phyloP scores from a whole-genome alignment of 148 eudicot species.

The Amaranthus hypochondriacus region DNA sequence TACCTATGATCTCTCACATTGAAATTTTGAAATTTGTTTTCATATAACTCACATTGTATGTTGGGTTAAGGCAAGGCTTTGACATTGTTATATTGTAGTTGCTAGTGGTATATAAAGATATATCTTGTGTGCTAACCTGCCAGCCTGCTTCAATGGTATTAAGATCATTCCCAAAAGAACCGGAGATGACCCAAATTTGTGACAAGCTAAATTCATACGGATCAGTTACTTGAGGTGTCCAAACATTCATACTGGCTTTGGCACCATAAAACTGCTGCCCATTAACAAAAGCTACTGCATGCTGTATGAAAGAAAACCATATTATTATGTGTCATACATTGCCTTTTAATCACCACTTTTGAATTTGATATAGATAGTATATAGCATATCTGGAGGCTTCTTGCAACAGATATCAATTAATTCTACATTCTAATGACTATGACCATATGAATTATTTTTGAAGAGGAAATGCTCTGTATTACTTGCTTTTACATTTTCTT shows the following conservation, averaged over 20 bases:
- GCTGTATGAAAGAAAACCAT: slow-evolving; percentile 38
- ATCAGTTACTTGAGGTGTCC: slow-evolving; percentile 83
- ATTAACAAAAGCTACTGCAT: slow-evolving; percentile 85
- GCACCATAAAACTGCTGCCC: slow-evolving; percentile 93
- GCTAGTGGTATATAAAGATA: no score
- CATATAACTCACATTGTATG: no score
- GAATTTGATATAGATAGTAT: neutral
- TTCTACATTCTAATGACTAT: no score
- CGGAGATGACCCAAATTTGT: slow-evolving; percentile 90
- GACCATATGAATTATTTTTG: no score
- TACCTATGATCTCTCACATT: no score
- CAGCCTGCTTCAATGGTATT: slow-evolving; percentile 99
- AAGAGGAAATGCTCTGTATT: neutral
- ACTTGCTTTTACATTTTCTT: neutral
- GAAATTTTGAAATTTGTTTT: no score
- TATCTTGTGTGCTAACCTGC: slow-evolving; percentile 61
- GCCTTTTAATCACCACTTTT: neutral
- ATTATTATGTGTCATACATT: neutral
- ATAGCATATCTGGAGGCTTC: no score
- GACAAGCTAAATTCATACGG: slow-evolving; percentile 86
- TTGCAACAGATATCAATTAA: no score
- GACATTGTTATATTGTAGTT: no score
- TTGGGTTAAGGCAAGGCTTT: no score
- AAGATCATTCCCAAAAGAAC: slow-evolving; percentile 88
- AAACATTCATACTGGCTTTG: slow-evolving; percentile 88